A percentile compares a stretch with the other conserved stretches of the same genome.
These are phyloP conservation scores for Eucalyptus pauciflora DNA, from an alignment of 345 rosid species.

Conservation along the genomic window DNA sequence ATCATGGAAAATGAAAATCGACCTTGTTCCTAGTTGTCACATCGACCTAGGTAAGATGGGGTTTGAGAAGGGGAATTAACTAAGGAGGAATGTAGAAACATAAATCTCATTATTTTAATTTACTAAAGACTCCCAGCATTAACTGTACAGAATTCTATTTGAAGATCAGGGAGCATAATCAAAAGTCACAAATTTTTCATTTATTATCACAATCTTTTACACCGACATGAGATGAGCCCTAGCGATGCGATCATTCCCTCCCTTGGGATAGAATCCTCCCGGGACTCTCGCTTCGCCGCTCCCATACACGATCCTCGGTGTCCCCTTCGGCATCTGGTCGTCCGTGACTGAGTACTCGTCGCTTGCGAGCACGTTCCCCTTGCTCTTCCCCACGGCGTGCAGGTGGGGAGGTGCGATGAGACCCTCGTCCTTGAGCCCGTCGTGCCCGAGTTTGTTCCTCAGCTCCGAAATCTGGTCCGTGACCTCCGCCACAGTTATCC, in stretches of 20 bases:
- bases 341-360: slow-evolving; percentile 23
- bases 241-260: slow-evolving; percentile 51
- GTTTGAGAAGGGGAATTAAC: neutral
- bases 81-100: neutral
- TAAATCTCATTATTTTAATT: too few species aligned
- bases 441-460: slow-evolving; percentile 19
- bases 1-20: too few species aligned
- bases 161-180: neutral
- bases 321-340: slow-evolving; percentile 45
- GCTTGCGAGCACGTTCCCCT: slow-evolving; percentile 52
- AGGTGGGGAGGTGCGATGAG: slow-evolving; percentile 3
- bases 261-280: slow-evolving; percentile 62
- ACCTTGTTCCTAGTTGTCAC: too few species aligned
- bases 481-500: slow-evolving; percentile 27
- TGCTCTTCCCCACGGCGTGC: slow-evolving; percentile 28
- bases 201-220: neutral
- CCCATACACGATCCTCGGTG: slow-evolving; percentile 53
- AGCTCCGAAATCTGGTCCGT: slow-evolving; percentile 14
- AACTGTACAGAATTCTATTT: neutral
- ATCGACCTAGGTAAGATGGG: neutral
- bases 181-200: neutral
- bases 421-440: slow-evolving; percentile 45
- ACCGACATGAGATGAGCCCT: slow-evolving; percentile 8
- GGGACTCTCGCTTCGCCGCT: slow-evolving; percentile 36
- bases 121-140: neutral